phyloP scores from a whole-genome alignment of 805 yeast genomes.

The Komagataella populi region DNA sequence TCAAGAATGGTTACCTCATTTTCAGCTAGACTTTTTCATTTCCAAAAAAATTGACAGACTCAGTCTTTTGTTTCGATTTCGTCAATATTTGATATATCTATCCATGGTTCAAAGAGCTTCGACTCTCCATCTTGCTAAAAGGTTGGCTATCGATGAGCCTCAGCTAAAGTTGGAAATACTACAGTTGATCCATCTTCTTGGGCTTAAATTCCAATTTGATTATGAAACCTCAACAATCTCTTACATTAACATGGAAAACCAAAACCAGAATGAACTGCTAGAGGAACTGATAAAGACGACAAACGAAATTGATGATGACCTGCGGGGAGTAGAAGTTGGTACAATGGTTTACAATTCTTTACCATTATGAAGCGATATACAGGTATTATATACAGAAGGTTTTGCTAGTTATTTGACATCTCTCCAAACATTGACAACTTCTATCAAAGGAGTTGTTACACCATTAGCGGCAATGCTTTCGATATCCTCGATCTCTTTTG shows the following conservation, averaged over 20 bases:
- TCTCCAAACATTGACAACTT: constrained; percentile 4
- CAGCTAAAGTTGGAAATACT: constrained; percentile 8
- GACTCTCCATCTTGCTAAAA: constrained; percentile 8
- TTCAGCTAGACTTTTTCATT: background rate
- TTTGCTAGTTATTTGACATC: background rate
- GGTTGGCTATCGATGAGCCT: constrained; percentile 8
- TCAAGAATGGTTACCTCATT: background rate
- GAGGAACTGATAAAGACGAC: constrained; percentile 2
- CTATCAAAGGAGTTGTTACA: constrained; percentile 25
- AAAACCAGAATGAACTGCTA: constrained; percentile 1
- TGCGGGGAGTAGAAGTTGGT: background rate
- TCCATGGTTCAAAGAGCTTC: constrained; percentile 14
- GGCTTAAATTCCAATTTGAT: constrained; percentile 14
- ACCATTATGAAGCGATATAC: background rate
- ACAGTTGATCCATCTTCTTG: constrained; percentile 9
- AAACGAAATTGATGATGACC: constrained; percentile 1
- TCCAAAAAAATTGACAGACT: background rate
- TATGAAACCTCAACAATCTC: constrained; percentile 2
- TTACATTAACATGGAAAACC: background rate
- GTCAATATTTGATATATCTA: constrained; percentile 17
- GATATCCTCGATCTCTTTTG: constrained; percentile 74
- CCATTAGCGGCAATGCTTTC: constrained; percentile 56
- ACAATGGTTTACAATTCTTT: background rate
- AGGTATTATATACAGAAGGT: background rate
- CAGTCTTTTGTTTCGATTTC: constrained; percentile 8